Conservation (phyloP, 139 green algal genomes). For the Gonium pectorale region DNA sequence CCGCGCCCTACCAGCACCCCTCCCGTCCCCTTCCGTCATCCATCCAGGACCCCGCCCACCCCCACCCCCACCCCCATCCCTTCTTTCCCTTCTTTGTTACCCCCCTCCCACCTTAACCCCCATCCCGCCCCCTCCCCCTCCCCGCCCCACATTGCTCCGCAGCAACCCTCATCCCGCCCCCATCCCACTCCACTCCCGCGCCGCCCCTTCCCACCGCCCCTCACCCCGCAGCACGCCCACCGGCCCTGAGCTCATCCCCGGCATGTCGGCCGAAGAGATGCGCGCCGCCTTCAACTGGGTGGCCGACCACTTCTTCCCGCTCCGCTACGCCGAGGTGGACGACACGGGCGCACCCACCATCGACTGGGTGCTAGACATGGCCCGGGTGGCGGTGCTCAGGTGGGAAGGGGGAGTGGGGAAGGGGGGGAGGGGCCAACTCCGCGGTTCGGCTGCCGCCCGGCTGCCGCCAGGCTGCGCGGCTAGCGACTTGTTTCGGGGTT, state of each 20-base stretch:
- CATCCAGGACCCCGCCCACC: no score
- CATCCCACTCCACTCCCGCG: background rate
- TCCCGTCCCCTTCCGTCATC: no score
- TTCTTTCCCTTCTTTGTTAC: background rate
- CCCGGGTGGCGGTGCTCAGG: slow-evolving; percentile 80
- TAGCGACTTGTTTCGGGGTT: no score
- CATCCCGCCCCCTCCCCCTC: background rate
- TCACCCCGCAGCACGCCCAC: background rate
- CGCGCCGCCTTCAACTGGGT: slow-evolving; percentile 82
- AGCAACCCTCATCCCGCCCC: background rate
- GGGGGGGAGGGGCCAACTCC: background rate
- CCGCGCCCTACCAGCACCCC: no score
- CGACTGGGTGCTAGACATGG: slow-evolving; percentile 93
- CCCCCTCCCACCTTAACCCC: background rate
- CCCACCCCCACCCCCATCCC: no score
- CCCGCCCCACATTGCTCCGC: no score
- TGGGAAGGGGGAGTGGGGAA: slow-evolving; percentile 23
- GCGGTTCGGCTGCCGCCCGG: no score
- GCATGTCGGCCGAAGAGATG: slow-evolving; percentile 74
- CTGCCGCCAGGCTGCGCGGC: no score
- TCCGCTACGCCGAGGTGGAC: slow-evolving; percentile 63
- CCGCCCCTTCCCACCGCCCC: background rate
- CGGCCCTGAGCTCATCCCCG: background rate
- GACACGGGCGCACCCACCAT: slow-evolving; percentile 76
- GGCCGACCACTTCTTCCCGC: slow-evolving; percentile 85